Base-by-base conservation (phyloP, 192 early-diverging fungal genomes). In the Coemansia umbellata region DNA sequence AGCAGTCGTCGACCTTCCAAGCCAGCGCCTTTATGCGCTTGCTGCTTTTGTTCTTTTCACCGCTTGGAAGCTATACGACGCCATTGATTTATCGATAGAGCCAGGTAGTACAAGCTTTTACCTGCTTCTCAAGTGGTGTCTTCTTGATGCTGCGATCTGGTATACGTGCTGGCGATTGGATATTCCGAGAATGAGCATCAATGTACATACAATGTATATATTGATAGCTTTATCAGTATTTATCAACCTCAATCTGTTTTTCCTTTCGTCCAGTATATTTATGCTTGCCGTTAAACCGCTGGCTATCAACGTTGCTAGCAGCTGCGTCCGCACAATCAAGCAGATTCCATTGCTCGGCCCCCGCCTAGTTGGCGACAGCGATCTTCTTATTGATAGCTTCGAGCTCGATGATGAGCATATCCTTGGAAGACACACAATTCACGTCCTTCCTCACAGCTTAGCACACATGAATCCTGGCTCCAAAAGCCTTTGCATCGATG, bases 371-470 rank as follows among this genome's bases (percentile, higher is more conserved):
- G 73, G 73, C 50, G 73, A 76, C 58, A 76, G 58, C 54, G 73
- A 76, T 13, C 41, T 76, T 31, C 56, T 76, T 23, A 76, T 76
- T 23, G 66, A 76, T 27, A 57, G 48, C 21, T 76, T 76, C 33
- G 60, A 56, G 50, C 58, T 76, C 10, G 54, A 76, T 40, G 61
- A 61, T 11, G 73, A 64, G 33, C 75, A 71, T 26, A 78, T 78
- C 45, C 58, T 78, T 51, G 75, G 75, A 5, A 55, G 68, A 3
- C 75, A 78, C 39, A 78, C 75, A 10, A 71, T 78, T 31, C 75
- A 78, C 33, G 47, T 78, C 39, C 42, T 78, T 45, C 75, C 75
- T 14, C 68, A 71, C 53, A 71, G 75, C 47, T 17, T 71, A 35
- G 64, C 75, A 5, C 68, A 71, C 37, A 67, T 78, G 68, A 71